phyloP scores from a whole-genome alignment of 208 protist species.

The Entamoeba nuttalli region DNA sequence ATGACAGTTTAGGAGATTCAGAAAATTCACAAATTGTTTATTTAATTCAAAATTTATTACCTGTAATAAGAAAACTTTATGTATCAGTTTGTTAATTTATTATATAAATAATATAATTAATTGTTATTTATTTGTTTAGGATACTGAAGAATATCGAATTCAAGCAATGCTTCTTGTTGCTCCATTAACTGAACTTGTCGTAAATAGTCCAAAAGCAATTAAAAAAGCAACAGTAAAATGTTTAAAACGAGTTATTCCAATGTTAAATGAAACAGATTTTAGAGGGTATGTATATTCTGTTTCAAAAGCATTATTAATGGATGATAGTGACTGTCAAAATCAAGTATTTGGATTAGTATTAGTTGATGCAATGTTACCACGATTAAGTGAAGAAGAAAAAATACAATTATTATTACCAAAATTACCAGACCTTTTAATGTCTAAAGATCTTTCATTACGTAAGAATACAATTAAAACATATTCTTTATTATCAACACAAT shows the following conservation, averaged over 20 bases:
- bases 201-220: not conserved
- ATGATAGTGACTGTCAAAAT: not conserved
- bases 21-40: not conserved
- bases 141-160: not conserved
- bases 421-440: not conserved
- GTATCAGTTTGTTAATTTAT: not conserved
- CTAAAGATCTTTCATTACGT: not conserved
- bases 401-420: not conserved
- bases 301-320: not conserved
- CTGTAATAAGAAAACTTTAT: not conserved
- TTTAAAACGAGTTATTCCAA: not conserved
- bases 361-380: not conserved
- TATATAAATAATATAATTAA: too few species aligned
- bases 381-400: not conserved
- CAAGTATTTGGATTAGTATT: not conserved
- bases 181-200: not conserved
- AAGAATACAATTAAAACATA: not conserved
- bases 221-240: not conserved
- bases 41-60: not conserved
- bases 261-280: not conserved
- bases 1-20: not conserved
- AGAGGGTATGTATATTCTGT: not conserved
- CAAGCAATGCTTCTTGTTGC: not conserved
- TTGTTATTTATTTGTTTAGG: not conserved
- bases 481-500: not conserved